A percentile compares a stretch with the other conserved stretches of the same genome.
These are phyloP conservation scores for Helenozyma baotianmanensis DNA, from an alignment of 805 yeast species.

Conservation along the genomic window DNA sequence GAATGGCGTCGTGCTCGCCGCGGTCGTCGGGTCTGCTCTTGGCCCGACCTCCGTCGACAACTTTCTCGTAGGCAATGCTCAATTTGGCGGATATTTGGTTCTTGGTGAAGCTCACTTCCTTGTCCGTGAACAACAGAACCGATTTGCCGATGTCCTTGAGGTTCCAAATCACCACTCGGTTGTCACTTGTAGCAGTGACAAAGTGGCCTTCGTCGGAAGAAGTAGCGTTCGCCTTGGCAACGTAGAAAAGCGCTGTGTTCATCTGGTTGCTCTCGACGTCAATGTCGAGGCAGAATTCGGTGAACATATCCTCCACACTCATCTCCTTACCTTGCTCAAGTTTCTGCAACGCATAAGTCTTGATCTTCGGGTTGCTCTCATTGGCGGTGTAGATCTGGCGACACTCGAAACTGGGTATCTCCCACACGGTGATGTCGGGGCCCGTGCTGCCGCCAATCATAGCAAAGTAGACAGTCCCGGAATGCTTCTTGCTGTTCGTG, in stretches of 20 bases:
- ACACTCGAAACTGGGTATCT: constrained; percentile 60
- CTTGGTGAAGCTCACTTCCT: constrained; percentile 6
- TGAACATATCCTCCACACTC: constrained; percentile 16
- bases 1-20: constrained; percentile 49
- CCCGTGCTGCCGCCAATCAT: constrained; percentile 64
- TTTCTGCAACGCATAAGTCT: constrained; percentile 21
- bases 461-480: constrained; percentile 25
- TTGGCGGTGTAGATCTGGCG: constrained; percentile 27
- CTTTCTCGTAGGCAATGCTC: constrained; percentile 13
- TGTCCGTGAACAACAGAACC: constrained; percentile 2
- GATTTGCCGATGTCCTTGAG: constrained; percentile 11
- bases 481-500: background rate
- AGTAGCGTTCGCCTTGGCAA: background rate
- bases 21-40: constrained; percentile 4
- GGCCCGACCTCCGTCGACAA: background rate
- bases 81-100: constrained; percentile 11
- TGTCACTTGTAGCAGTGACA: constrained; percentile 25
- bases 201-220: constrained; percentile 10
- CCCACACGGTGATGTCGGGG: constrained; percentile 69
- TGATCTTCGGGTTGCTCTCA: constrained; percentile 16
- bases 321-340: constrained; percentile 12
- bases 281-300: constrained; percentile 15
- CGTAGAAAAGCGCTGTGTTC: constrained; percentile 6
- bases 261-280: constrained; percentile 9
- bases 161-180: constrained; percentile 27